Conservation (phyloP, 2,329 filamentous ascomycete genomes). For the Diaporthe ilicicola region DNA sequence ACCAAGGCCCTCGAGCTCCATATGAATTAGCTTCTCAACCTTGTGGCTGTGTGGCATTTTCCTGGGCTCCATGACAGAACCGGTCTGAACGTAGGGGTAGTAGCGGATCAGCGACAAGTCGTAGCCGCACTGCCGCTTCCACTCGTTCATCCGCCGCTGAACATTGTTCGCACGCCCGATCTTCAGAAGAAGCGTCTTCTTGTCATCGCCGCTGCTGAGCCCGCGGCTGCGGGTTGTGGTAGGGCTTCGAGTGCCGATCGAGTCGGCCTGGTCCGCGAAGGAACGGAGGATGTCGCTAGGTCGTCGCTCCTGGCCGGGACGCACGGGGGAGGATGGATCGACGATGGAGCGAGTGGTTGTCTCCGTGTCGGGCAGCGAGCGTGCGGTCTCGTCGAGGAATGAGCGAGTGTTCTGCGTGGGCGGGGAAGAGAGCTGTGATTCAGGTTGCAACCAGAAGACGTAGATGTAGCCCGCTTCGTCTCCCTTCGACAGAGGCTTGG, state of each 20-base stretch:
- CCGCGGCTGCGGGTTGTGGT: constrained; percentile 31
- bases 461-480: constrained; percentile 95
- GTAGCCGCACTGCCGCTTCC: constrained; percentile 92
- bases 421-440: constrained; percentile 60
- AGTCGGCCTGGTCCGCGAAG: constrained; percentile 50
- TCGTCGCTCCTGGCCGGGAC: constrained; percentile 49
- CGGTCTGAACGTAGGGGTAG: constrained; percentile 79
- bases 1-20: constrained; percentile 78
- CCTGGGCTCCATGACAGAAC: constrained; percentile 53
- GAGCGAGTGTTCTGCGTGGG: constrained; percentile 67
- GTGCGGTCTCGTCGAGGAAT: constrained; percentile 59
- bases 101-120: constrained; percentile 87
- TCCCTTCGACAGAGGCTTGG: constrained; percentile 74
- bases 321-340: constrained; percentile 50
- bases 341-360: constrained; percentile 66
- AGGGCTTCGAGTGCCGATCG: constrained; percentile 35
- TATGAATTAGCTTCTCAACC: constrained; percentile 88
- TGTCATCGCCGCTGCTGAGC: constrained; percentile 38
- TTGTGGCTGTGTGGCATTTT: constrained; percentile 88
- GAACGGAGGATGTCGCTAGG: constrained; percentile 64
- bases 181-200: constrained; percentile 73
- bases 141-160: constrained; percentile 89
- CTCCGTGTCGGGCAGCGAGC: constrained; percentile 48
- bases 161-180: constrained; percentile 81
- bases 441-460: constrained; percentile 94